Conservation (phyloP, 441 rosid species). For the Mallotus japonicus region DNA sequence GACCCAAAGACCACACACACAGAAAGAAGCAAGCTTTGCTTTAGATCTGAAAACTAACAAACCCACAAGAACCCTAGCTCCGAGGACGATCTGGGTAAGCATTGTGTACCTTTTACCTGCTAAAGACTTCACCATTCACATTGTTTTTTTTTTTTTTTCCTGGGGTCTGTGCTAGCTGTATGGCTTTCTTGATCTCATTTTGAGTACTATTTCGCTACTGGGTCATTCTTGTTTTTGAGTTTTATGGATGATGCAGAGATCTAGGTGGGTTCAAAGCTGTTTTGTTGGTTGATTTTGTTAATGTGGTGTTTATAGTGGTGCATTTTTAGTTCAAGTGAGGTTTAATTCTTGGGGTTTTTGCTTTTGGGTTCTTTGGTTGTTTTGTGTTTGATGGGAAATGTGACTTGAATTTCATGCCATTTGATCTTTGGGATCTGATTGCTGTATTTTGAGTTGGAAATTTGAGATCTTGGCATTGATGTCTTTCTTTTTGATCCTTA, state of each 20-base stretch:
- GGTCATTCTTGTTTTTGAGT: slow-evolving; percentile 12
- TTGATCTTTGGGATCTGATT: slow-evolving; percentile 6
- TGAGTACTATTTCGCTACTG: slow-evolving; percentile 20
- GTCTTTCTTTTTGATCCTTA: slow-evolving; percentile 3
- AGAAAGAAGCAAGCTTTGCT: slow-evolving; percentile 25
- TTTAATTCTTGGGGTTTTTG: slow-evolving; percentile 5
- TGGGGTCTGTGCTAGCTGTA: slow-evolving; percentile 13
- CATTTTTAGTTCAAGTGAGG: slow-evolving; percentile 15
- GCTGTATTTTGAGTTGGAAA: not conserved
- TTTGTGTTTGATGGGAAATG: slow-evolving; percentile 6
- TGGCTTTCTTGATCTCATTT: slow-evolving; percentile 15
- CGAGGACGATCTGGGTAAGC: slow-evolving; percentile 38
- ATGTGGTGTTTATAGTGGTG: slow-evolving; percentile 12
- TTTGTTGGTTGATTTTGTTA: slow-evolving; percentile 19
- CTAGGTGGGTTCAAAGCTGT: slow-evolving; percentile 25
- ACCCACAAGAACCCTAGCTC: slow-evolving; percentile 22
- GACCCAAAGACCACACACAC: slow-evolving; percentile 11
- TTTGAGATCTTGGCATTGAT: slow-evolving; percentile 24
- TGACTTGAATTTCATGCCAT: not conserved
- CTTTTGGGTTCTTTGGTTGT: not conserved
- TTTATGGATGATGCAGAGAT: slow-evolving; percentile 17
- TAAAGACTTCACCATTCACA: not conserved
- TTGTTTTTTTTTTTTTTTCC: not conserved
- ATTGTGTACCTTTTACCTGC: slow-evolving; percentile 6
- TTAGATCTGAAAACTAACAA: slow-evolving; percentile 46